Evolutionary conservation across 352 stramenopile species (phyloP), one percentile per base, ranked within the genome.

Genomic region (Globisporangium alternatum): DNA sequence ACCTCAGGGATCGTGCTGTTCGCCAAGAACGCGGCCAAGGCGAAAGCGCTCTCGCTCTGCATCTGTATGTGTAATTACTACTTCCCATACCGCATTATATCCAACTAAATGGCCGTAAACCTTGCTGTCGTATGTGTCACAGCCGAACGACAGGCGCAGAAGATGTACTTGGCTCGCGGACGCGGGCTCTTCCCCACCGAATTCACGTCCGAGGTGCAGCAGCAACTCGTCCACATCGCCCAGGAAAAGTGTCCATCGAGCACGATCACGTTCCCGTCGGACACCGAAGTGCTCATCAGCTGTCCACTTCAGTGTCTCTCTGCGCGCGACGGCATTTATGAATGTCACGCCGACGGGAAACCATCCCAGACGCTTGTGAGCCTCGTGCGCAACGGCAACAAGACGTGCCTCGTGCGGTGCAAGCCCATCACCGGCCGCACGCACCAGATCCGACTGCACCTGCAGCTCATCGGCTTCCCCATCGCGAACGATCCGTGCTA

Each of bases 401-500:
- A 69, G 30, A 97, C 90, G 15, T 96, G 91, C 43, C 64, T 99
- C 45, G 77, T 99, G 21, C 64, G 98, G 59, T 98, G 90, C 73
- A 93, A 97, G 58, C 96, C 96, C 6, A 77, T 96, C 45, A 99
- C 97, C 7, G 97, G 97, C 51, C 82, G 97, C 57, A 99, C 96
- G 31, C 97, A 99, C 78, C 97, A 99, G 75, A 98, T 99, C 68
- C 91, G 97, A 15, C 74, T 99, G 22, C 97, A 99, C 64, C 77
- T 99, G 49, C 95, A 98, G 66, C 78, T 97, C 21, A 74, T 97
- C 54, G 86, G 86, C 10, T 93, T 90, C 64, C 92, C 97, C 2
- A 99, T 99, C 77, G 96, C 95, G 10, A 99, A 99, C 68, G 97
- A 99, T 68, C 93, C 96, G 28, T 98, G 96, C 76, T 99, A 99